Percentiles rank a stretch among this genome's conserved stretches.
phyloP scores from a whole-genome alignment of 1,139 yeast species.

The Saccharomyces hybrid region DNA sequence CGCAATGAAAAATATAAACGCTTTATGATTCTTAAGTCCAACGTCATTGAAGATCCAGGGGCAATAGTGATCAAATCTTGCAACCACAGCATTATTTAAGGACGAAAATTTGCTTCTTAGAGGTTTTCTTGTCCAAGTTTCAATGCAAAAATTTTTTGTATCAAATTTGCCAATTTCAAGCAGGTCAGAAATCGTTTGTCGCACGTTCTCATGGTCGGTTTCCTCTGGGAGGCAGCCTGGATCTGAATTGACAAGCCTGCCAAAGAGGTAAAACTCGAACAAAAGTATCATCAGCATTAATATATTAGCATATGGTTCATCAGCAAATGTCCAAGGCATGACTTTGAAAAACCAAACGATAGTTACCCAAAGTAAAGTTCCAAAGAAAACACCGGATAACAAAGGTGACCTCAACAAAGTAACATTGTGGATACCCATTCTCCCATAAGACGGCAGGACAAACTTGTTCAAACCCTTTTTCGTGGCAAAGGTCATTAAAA shows the following conservation, averaged over 20 bases:
- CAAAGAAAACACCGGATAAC: slow-evolving; percentile 66
- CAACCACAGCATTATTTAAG: slow-evolving; percentile 51
- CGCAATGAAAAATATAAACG: slow-evolving; percentile 60
- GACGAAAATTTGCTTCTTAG: slow-evolving; percentile 68
- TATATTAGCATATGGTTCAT: slow-evolving; percentile 35
- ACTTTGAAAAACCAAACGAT: slow-evolving; percentile 47
- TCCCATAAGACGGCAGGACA: slow-evolving; percentile 45
- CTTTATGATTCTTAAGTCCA: slow-evolving; percentile 84
- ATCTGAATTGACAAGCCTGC: slow-evolving; percentile 59
- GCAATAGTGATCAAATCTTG: slow-evolving; percentile 86
- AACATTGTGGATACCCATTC: slow-evolving; percentile 36
- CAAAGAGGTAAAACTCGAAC: slow-evolving; percentile 39
- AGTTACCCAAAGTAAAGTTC: slow-evolving; percentile 60
- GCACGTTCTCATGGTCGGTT: slow-evolving; percentile 41
- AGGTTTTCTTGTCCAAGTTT: slow-evolving; percentile 71
- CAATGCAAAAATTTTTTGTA: slow-evolving; percentile 67
- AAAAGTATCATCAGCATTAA: slow-evolving; percentile 35
- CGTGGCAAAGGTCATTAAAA: slow-evolving; percentile 17
- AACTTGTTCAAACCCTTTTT: slow-evolving; percentile 20
- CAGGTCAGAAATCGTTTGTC: slow-evolving; percentile 49
- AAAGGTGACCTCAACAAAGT: slow-evolving; percentile 54
- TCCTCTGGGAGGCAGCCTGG: slow-evolving; percentile 71
- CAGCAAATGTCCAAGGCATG: slow-evolving; percentile 42
- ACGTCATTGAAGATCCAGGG: slow-evolving; percentile 92
- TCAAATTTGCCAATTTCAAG: slow-evolving; percentile 62